Base-by-base conservation (phyloP, 139 green algal genomes). In the Chlamydomonas sphaeroides region DNA sequence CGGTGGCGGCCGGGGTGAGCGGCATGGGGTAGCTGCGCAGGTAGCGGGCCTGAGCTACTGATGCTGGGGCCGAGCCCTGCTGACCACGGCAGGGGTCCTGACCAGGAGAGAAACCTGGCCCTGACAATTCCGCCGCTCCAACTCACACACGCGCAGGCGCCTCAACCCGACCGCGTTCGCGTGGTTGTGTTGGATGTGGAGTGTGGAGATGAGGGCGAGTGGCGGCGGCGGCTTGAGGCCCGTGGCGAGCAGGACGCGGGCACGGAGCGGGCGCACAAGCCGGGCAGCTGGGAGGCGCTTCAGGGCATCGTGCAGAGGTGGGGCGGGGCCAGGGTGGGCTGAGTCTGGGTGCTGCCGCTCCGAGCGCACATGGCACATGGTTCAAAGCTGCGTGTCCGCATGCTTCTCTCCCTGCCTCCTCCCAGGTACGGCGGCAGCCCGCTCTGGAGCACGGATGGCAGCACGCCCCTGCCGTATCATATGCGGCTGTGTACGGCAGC, bases 101-200 rank as follows among this genome's bases (percentile, higher is more conserved):
- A 14, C 38, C 21, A 5, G 48, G 30, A 39, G 18, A 78, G 36
- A 6, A 36, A 11, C 28, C 38, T 32, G 14, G 15, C 36, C 23
- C 15, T 57, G 36, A 32, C 41, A 49, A 33, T 1, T 14, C 2
- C 41, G 33, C 25, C 32, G 21, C 20, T 33, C 15, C 36, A 73
- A 56, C 38, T 28, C 3, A 14, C 56, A 3, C 39, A 21, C 14
- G 41, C 66, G 15, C 18, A 56, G 17, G 4, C 21, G 10, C 53
- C 18, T 61, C 45, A 51, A 51, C 8, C 10, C 45, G 45, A 8
- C 8, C 45, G 10, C 45, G 25, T 67, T 49, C 15, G 0, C 0
- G 49, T 96, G 23, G 84, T 78, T 17, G 57, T 96, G 42, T 67
- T 96, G 21, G 93, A 96, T 35, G 91, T 91, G 51, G 10, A 84